Evolutionary conservation across 257 asterid genomes (phyloP).

Genomic region (Plectranthus barbatus): DNA sequence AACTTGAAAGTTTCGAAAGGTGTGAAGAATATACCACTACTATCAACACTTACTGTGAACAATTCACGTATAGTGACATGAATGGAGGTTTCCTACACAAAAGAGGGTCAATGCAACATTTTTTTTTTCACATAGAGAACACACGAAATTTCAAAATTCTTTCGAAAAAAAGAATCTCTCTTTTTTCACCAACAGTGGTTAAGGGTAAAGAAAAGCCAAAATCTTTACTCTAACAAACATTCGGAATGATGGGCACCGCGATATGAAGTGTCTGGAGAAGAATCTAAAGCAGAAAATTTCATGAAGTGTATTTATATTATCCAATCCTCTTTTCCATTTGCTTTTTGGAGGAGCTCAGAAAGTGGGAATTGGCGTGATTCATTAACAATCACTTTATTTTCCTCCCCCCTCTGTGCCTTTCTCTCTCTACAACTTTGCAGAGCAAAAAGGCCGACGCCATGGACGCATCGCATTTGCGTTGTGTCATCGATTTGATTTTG

Average conservation of each 20-base stretch:
- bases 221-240: conserved; percentile 10
- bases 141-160: conserved; percentile 15
- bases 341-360: conserved; percentile 32
- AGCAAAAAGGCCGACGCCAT: conserved; percentile 18
- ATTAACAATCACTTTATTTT: conserved; percentile 22
- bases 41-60: background rate
- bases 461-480: no score
- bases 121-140: background rate
- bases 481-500: no score
- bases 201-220: conserved; percentile 23
- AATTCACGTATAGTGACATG: conserved; percentile 24
- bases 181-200: conserved; percentile 8
- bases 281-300: conserved; percentile 30
- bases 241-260: conserved; percentile 18
- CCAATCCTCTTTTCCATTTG: conserved; percentile 20
- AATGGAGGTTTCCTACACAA: conserved; percentile 11
- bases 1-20: conserved; percentile 14
- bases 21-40: conserved; percentile 15
- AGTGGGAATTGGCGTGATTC: conserved; percentile 40
- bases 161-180: background rate
- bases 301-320: conserved; percentile 18
- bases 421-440: conserved; percentile 16
- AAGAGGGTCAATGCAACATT: conserved; percentile 37
- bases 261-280: conserved; percentile 23
- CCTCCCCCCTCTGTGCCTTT: background rate